Conservation (phyloP, 805 yeast genomes). For the Kregervanrija fluxuum region DNA sequence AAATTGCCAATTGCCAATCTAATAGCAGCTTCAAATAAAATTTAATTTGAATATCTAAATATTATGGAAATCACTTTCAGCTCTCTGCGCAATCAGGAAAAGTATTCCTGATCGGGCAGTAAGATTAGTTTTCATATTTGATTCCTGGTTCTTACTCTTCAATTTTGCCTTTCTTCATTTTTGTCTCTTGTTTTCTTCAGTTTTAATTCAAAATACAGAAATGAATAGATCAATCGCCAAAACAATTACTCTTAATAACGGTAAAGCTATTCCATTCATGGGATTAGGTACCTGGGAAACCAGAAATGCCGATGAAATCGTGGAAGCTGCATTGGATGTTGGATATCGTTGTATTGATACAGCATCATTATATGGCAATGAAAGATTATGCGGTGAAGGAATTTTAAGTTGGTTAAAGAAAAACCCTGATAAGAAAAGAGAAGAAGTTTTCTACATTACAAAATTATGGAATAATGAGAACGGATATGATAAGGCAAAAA, state of each 20-base stretch:
- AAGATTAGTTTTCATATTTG: too few relatives aligned
- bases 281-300: slow-evolving; percentile 47
- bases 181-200: background rate
- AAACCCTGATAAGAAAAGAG: slow-evolving; percentile 35
- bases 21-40: too few relatives aligned
- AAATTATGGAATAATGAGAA: slow-evolving; percentile 66
- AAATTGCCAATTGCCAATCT: too few relatives aligned
- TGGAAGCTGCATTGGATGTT: slow-evolving; percentile 34
- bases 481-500: slow-evolving; percentile 49
- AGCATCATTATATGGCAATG: slow-evolving; percentile 42
- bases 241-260: slow-evolving; percentile 42
- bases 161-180: background rate
- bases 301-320: slow-evolving; percentile 30
- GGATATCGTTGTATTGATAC: slow-evolving; percentile 45
- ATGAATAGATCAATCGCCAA: slow-evolving; percentile 7
- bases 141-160: too few relatives aligned
- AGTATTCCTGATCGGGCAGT: too few relatives aligned
- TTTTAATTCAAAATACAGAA: slow-evolving; percentile 1
- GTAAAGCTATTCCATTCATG: slow-evolving; percentile 40
- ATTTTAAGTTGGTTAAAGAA: slow-evolving; percentile 33
- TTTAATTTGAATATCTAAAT: too few relatives aligned
- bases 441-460: slow-evolving; percentile 57
- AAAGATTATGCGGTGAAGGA: slow-evolving; percentile 42
- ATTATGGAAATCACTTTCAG: too few relatives aligned
- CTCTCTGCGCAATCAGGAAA: too few relatives aligned